Evolutionary conservation across 176 grass and related monocot genomes (phyloP).

Genomic region (Tillandsia fasciculata): DNA sequence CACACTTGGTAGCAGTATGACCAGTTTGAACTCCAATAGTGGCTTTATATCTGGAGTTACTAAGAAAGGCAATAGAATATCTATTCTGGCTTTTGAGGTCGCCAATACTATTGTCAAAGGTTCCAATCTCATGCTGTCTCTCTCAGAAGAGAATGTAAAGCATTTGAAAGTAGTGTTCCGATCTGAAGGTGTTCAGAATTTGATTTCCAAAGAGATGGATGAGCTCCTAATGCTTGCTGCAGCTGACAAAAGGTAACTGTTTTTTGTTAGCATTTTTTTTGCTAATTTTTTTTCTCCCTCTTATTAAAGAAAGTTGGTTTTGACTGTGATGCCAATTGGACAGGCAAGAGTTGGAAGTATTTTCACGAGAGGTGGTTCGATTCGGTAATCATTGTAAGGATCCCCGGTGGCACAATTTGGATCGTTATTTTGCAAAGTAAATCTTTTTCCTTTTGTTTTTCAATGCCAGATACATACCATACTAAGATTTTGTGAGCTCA

Average conservation of each 20-base stretch:
- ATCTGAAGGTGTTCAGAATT: conserved; percentile 29
- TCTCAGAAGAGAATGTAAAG: conserved; percentile 37
- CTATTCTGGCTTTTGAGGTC: conserved; percentile 55
- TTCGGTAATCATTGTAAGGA: conserved; percentile 47
- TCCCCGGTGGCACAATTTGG: conserved; percentile 54
- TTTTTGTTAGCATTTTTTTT: background rate
- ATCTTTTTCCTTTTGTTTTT: background rate
- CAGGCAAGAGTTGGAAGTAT: conserved; percentile 40
- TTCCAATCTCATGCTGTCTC: conserved; percentile 38
- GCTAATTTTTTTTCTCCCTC: background rate
- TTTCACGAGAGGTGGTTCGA: conserved; percentile 35
- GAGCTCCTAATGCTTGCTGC: conserved; percentile 38
- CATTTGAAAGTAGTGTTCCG: conserved; percentile 37
- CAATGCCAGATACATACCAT: background rate
- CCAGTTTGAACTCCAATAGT: conserved; percentile 15
- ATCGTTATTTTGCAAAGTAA: conserved; percentile 36
- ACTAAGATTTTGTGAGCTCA: background rate
- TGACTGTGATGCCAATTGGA: conserved; percentile 13
- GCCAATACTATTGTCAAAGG: conserved; percentile 63
- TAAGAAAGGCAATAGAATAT: conserved; percentile 28
- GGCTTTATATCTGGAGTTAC: conserved; percentile 13
- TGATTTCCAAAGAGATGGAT: conserved; percentile 40
- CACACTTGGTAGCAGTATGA: conserved; percentile 20
- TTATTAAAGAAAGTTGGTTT: background rate
- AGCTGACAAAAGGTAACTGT: conserved; percentile 31